Evolutionary conservation across 106 monocot genomes (phyloP), one percentile per base, ranked within the genome.

Genomic region (Platanthera zijinensis): DNA sequence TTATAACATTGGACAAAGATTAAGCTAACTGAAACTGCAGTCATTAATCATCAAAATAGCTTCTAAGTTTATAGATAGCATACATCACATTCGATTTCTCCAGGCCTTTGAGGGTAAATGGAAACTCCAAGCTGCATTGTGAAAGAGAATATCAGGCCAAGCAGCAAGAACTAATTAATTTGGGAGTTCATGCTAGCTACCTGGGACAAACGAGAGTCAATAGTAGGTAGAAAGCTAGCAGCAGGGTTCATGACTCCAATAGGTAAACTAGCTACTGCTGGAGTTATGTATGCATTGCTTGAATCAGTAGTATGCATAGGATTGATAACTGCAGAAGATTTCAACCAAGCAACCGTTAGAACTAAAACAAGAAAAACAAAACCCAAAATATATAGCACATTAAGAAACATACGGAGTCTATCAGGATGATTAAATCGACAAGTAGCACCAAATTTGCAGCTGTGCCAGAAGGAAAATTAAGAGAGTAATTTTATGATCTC

Each of bases 381-480:
- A 14, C 7, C 72, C 6, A 15, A 6, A 49, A 49, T 50, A 51
- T 51, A 50, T 51, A 71, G 6, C 49, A 54, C 57, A 9, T 69
- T 8, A 76, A 47, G 39, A 30, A 48, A 67, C 82, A 75, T 84
- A 97, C 97, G 67, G 63, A 53, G 80, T 83, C 87, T 82, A 5
- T 99, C 99, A 56, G 99, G 99, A 57, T 99, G 99, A 76, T 86
- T 99, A 83, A 79, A 99, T 48, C 99, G 86, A 63, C 99, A 99
- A 53, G 72, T 75, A 22, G 90, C 74, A 78, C 99, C 92, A 81
- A 84, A 99, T 71, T 94, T 99, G 88, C 99, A 99, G 84, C 99
- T 97, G 87, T 63, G 50, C 28, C 75, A 73, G 51, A 68, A 53
- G 8, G 12, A 51, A 19, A 81, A 63, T 63, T 39, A 32, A 74